Percentiles rank a stretch among this genome's conserved stretches.
Evolutionary conservation across 352 stramenopile species (phyloP).

Genomic region (Phytophthora tentaculata): DNA sequence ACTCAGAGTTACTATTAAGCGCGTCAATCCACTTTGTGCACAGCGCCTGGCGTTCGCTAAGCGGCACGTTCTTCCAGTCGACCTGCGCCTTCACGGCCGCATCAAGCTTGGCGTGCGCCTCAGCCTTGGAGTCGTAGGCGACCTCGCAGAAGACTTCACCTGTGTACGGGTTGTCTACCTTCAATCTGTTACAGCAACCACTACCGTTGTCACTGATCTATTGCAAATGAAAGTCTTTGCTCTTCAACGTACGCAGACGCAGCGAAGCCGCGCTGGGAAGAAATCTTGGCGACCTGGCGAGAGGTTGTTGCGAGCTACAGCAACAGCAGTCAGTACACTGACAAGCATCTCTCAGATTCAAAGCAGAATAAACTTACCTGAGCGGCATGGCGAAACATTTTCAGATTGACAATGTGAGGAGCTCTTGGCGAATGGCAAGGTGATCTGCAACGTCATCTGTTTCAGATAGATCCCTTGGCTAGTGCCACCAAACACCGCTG

Average conservation of each 20-base stretch:
- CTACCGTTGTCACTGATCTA: neutral
- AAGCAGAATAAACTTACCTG: slow-evolving; percentile 16
- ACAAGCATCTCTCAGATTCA: neutral
- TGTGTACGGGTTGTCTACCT: slow-evolving; percentile 84
- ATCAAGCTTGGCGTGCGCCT: slow-evolving; percentile 68
- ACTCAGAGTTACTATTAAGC: slow-evolving; percentile 60
- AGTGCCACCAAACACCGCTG: slow-evolving; percentile 28
- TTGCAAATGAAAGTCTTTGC: neutral
- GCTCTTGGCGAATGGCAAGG: slow-evolving; percentile 15
- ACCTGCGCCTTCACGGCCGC: slow-evolving; percentile 58
- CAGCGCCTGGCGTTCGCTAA: slow-evolving; percentile 64
- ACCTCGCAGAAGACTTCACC: slow-evolving; percentile 69
- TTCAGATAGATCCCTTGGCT: slow-evolving; percentile 7
- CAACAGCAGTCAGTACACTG: slow-evolving; percentile 1
- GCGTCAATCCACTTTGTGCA: slow-evolving; percentile 71
- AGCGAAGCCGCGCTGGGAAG: slow-evolving; percentile 39
- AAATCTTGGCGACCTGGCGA: slow-evolving; percentile 21
- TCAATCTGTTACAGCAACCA: slow-evolving; percentile 36
- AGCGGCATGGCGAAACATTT: slow-evolving; percentile 35
- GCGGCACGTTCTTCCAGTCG: slow-evolving; percentile 62
- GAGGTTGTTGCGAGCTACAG: slow-evolving; percentile 27
- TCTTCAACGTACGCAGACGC: slow-evolving; percentile 37
- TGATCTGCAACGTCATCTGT: slow-evolving; percentile 23
- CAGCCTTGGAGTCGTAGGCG: slow-evolving; percentile 55
- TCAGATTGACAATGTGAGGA: slow-evolving; percentile 7